These are phyloP conservation scores for Letharia lupina DNA, from an alignment of 495 filamentous ascomycete genomes.

Conservation along the genomic window DNA sequence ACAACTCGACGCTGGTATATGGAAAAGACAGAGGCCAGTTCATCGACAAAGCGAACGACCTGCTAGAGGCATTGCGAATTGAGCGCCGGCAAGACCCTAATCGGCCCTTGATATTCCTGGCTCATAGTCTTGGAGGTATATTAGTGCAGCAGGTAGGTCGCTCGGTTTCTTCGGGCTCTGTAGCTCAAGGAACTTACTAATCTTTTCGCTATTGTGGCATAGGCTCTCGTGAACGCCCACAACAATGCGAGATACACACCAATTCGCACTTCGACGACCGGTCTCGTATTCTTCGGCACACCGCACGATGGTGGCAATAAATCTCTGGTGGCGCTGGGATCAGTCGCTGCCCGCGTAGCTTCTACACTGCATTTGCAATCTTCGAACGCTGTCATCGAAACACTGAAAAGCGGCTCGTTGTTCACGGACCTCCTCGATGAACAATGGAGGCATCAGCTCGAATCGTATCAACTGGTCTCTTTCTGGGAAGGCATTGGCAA, in stretches of 20 bases:
- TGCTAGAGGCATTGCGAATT: conserved; percentile 3
- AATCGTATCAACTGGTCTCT: conserved; percentile 15
- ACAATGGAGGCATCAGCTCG: conserved; percentile 18
- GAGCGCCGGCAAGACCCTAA: not conserved
- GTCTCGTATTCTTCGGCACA: conserved; percentile 17
- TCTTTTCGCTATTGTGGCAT: too few relatives aligned
- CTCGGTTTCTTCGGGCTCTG: too few relatives aligned
- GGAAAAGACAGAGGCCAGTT: conserved; percentile 11
- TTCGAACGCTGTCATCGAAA: conserved; percentile 15
- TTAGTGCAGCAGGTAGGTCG: conserved; percentile 1
- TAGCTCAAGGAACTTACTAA: too few relatives aligned
- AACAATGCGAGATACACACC: conserved; percentile 1
- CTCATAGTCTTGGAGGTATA: conserved; percentile 15
- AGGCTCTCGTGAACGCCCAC: conserved; percentile 13
- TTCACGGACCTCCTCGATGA: conserved; percentile 18
- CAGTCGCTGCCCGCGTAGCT: conserved; percentile 10
- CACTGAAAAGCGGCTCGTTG: conserved; percentile 16
- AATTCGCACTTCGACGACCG: conserved; percentile 9
- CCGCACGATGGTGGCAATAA: conserved; percentile 19
- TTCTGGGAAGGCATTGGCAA: conserved; percentile 19
- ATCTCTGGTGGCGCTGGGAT: conserved; percentile 7
- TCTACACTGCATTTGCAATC: conserved; percentile 3
- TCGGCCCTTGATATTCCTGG: conserved; percentile 9
- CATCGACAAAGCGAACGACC: conserved; percentile 9
- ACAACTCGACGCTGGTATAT: conserved; percentile 31